Evolutionary conservation across 2,329 filamentous ascomycete genomes (phyloP).

Genomic region (Fusarium fracticaudum): DNA sequence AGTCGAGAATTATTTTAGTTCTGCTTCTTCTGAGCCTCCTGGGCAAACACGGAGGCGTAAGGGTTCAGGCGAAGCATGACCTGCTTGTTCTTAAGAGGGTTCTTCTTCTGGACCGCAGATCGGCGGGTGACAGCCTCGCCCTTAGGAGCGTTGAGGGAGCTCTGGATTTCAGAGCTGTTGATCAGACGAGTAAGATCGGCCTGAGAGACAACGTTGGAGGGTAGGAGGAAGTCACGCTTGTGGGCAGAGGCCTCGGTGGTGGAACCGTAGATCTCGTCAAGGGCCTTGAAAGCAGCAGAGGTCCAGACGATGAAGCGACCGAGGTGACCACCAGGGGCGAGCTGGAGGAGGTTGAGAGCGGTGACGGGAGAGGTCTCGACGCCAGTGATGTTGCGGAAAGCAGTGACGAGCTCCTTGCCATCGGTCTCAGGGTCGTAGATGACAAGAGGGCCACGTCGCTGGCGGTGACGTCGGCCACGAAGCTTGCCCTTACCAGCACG

Average conservation of each 20-base stretch:
- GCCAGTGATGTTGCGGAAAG: constrained; percentile 99
- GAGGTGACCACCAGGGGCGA: constrained; percentile 97
- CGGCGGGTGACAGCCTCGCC: constrained; percentile 92
- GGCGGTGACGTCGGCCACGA: constrained; percentile 93
- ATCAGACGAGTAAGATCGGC: constrained; percentile 96
- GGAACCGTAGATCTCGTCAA: constrained; percentile 96
- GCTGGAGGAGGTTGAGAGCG: constrained; percentile 97
- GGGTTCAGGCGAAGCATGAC: constrained; percentile 98
- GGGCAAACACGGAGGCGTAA: constrained; percentile 89
- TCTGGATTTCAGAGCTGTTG: constrained; percentile 99
- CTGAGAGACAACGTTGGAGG: constrained; percentile 91
- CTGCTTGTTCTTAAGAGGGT: constrained; percentile 99
- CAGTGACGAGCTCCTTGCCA: constrained; percentile 90
- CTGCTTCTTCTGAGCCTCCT: constrained; percentile 64
- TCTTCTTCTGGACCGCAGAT: constrained; percentile 97
- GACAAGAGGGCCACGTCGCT: constrained; percentile 96
- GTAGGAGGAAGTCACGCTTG: constrained; percentile 99
- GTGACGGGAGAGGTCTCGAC: constrained; percentile 96
- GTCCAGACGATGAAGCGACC: constrained; percentile 99
- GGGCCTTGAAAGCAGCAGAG: constrained; percentile 93
- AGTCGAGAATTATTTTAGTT: constrained; percentile 45
- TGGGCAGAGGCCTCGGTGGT: constrained; percentile 88
- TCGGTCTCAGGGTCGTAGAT: constrained; percentile 97
- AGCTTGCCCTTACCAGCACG: constrained; percentile 99
- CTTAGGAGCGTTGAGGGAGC: constrained; percentile 90